Base-by-base conservation (phyloP, 2,329 filamentous ascomycete genomes). In the Xylariaceae sp. region DNA sequence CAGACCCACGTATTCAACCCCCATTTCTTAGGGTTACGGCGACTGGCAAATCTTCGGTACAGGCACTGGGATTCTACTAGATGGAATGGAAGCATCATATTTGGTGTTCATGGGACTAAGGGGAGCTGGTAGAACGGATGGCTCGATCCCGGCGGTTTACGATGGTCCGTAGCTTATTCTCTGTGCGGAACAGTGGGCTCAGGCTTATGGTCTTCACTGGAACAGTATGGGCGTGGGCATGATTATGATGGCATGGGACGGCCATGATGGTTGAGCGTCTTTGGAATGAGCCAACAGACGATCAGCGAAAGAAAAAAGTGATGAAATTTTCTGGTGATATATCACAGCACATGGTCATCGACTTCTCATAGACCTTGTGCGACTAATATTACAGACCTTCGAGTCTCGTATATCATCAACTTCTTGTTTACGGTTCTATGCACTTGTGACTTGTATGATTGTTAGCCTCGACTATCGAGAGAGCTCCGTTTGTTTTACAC, bases 391-490 rank as follows among this genome's bases (percentile, higher is more conserved):
- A 52, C 9, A 51, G 56, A 43, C 56, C 51, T 43, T 28, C 15
- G 19, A 48, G 57, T 52, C 55, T 47, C 15, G 41, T 56, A 54
- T 57, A 57, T 53, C 55, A 49, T 48, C 54, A 26, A 26, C 22
- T 26, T 6, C 22, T 26, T 6, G 22, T 26, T 26, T 11, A 26
- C 11, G 22, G 22, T 11, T 26, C 22, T 6, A 26, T 26, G 22
- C 11, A 11, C 11, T 26, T 26, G 22, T 26, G 22, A 26, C 22
- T 26, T 6, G n/a, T n/a, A 26, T 26, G 22, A 26, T 11, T 26
- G 11, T 6, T 26, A 26, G 11, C 22, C n/a, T n/a, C n/a, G n/a
- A n/a, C n/a, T n/a, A n/a, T n/a, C n/a, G n/a, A n/a, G n/a, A n/a
- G n/a, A n/a, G n/a, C n/a, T n/a, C n/a, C n/a, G n/a, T n/a, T n/a